phyloP scores from a whole-genome alignment of 805 yeast species.

The Cyberlindnera mrakii region DNA sequence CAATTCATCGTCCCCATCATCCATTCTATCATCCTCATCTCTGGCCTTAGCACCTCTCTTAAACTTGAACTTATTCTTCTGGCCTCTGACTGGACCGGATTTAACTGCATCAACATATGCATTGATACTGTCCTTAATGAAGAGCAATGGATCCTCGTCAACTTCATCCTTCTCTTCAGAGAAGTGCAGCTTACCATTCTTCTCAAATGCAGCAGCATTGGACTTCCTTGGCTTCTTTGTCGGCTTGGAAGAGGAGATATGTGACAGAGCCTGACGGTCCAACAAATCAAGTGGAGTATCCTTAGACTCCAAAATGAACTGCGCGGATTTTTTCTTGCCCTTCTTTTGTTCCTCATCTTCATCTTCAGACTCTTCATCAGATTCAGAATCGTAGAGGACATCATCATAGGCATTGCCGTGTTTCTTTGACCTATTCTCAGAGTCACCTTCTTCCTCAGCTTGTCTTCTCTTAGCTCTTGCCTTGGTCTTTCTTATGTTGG shows the following conservation, averaged over 20 bases:
- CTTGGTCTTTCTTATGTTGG: constrained; percentile 79
- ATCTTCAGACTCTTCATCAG: constrained; percentile 38
- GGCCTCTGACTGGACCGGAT: constrained; percentile 92
- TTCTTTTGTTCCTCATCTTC: constrained; percentile 25
- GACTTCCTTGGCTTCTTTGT: constrained; percentile 43
- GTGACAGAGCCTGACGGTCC: constrained; percentile 78
- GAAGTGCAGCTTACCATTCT: constrained; percentile 64
- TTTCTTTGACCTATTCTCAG: constrained; percentile 29
- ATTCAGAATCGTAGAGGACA: constrained; percentile 74
- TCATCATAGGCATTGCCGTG: constrained; percentile 88
- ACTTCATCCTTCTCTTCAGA: constrained; percentile 33
- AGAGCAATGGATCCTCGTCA: constrained; percentile 41
- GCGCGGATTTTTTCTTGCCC: constrained; percentile 34
- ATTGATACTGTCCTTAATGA: constrained; percentile 59
- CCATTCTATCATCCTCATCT: constrained; percentile 49
- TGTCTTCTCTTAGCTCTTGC: constrained; percentile 79
- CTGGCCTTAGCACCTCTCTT: constrained; percentile 54
- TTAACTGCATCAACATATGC: constrained; percentile 93
- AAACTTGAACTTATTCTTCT: constrained; percentile 83
- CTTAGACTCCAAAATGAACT: constrained; percentile 67
- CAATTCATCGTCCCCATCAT: constrained; percentile 35
- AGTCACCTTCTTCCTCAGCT: constrained; percentile 30
- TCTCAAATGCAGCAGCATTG: constrained; percentile 30
- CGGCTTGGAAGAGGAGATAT: constrained; percentile 85
- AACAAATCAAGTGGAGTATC: constrained; percentile 86